Evolutionary conservation across 768 basidiomycete genomes (phyloP), one percentile per base, ranked within the genome.

Genomic region (Serendipita sp.): DNA sequence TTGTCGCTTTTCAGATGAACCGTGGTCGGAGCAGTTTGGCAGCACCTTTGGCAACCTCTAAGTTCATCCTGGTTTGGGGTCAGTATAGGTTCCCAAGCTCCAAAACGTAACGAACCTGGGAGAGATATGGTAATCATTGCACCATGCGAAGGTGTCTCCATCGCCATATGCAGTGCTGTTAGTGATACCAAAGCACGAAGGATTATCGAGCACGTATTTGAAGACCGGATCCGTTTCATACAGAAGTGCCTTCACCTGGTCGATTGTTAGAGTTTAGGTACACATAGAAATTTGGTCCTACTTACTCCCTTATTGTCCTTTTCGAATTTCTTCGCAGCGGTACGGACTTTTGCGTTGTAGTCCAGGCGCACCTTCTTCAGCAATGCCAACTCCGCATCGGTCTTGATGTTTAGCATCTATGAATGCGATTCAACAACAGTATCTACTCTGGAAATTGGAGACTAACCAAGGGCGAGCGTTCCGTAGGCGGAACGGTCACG

Each of bases 101-200:
- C 10, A n/a, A 8, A 28, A 8, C 2, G 35, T 37, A n/a, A 30
- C 56, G 16, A 24, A 60, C 56, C 24, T 30, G 35, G 56, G 56
- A 10, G 28, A 32, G 24, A 8, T 28, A 37, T 60, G 56, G n/a
- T 60, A 60, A 35, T 60, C 56, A 37, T 60, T 60, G 28, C 56
- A 60, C 56, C 56, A 60, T n/a, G 56, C 56, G 16, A 28, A 4
- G 8, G 16, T 4, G 8, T 24, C 56, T 2, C 56, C 56, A 37
- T 60, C 56, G 3, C 56, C 56, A 37, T 60, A 60, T 32, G 56
- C 56, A 10, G 56, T 60, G n/a, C 56, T 60, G 35, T 60, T 60
- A 10, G 35, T 38, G 56, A 60, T 60, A 8, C 56, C 56, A 37
- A 60, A 60, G 24, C 18, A 37, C 28, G 16, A n/a, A 10, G 56